A percentile compares a stretch with the other conserved stretches of the same genome.
These are phyloP conservation scores for Podaxis sp. DNA, from an alignment of 768 basidiomycete species.

Conservation along the genomic window DNA sequence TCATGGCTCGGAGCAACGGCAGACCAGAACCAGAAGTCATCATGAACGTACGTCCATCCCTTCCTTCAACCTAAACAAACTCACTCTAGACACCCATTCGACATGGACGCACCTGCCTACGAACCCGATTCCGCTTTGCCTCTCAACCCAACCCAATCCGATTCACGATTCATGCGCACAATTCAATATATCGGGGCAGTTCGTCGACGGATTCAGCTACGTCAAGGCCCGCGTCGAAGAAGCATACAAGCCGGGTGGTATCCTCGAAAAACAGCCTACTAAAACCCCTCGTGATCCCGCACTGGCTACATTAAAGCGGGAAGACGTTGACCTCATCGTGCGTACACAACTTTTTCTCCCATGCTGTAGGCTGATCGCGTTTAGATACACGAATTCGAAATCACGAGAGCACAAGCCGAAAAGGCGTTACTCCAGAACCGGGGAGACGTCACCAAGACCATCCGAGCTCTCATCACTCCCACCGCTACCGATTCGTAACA, in stretches of 20 bases:
- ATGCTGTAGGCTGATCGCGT: not conserved
- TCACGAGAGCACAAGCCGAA: conserved; percentile 56
- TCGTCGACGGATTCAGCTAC: conserved; percentile 63
- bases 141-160: not conserved
- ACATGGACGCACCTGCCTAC: too few species aligned
- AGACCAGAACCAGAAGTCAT: conserved; percentile 65
- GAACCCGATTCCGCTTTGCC: not conserved
- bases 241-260: conserved; percentile 51
- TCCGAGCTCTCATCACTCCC: conserved; percentile 38
- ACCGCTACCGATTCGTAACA: not conserved
- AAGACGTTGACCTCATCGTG: conserved; percentile 67
- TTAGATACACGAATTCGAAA: conserved; percentile 66
- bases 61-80: not conserved
- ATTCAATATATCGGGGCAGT: conserved; percentile 33
- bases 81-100: too few species aligned
- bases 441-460: conserved; percentile 51
- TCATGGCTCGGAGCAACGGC: conserved; percentile 37
- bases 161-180: not conserved
- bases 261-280: conserved; percentile 54
- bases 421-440: conserved; percentile 51
- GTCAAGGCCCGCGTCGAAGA: conserved; percentile 68
- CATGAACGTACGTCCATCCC: conserved; percentile 47
- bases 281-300: conserved; percentile 44
- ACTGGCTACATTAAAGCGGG: conserved; percentile 43
- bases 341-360: conserved; percentile 18